Evolutionary conservation across 148 eudicot species (phyloP).

Genomic region (Persicaria tinctoria): DNA sequence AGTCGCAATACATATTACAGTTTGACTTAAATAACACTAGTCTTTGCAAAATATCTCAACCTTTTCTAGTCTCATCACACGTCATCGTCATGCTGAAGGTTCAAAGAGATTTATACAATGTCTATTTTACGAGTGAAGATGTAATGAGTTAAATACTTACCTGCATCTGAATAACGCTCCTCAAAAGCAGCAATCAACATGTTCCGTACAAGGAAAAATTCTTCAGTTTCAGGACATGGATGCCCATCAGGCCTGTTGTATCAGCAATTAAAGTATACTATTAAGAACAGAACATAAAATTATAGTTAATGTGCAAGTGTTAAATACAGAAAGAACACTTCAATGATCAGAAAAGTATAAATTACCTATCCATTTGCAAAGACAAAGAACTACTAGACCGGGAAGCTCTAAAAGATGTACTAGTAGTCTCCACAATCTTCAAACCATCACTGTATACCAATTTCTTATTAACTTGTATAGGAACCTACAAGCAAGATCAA

Average conservation of each 20-base stretch:
- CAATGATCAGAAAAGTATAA: background rate
- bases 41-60: too few relatives aligned
- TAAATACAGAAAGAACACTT: background rate
- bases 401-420: constrained; percentile 24
- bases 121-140: background rate
- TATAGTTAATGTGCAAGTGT: background rate
- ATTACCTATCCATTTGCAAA: constrained; percentile 70
- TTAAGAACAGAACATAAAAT: too few relatives aligned
- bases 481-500: constrained; percentile 34
- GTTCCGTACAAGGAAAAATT: constrained; percentile 65
- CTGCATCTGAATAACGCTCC: constrained; percentile 88
- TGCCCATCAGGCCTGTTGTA: constrained; percentile 62
- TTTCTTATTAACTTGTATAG: constrained; percentile 75
- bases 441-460: constrained; percentile 73
- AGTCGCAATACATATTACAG: too few relatives aligned
- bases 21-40: too few relatives aligned
- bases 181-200: constrained; percentile 86
- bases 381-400: constrained; percentile 44
- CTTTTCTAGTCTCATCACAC: too few relatives aligned
- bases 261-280: background rate
- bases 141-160: constrained; percentile 24
- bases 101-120: background rate
- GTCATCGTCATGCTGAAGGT: background rate
- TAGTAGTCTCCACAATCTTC: constrained; percentile 53
- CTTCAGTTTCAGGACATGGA: constrained; percentile 74